These are phyloP conservation scores for Kluyveromyces marxianus DNA, from an alignment of 1,139 yeast genomes.

Conservation along the genomic window DNA sequence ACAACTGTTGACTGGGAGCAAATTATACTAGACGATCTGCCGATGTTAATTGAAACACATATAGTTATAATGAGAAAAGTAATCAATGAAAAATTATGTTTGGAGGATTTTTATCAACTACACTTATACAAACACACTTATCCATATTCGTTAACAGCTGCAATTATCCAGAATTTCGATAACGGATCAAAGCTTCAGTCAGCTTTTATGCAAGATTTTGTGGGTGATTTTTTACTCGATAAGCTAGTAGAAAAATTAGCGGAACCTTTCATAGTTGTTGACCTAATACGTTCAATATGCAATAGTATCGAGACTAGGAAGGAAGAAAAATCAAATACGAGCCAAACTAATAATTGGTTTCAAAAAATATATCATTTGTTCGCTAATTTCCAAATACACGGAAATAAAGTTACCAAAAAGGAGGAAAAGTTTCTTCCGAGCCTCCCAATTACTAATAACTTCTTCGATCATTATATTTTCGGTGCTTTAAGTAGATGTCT, in stretches of 20 bases:
- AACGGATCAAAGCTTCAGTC: constrained; percentile 7
- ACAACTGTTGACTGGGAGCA: constrained; percentile 11
- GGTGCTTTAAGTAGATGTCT: not conserved
- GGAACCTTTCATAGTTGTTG: constrained; percentile 23
- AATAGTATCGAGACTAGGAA: constrained; percentile 2
- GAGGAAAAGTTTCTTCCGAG: too few species aligned
- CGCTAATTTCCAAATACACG: not conserved
- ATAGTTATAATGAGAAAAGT: constrained; percentile 11
- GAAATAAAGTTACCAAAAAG: not conserved
- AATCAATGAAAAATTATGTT: constrained; percentile 6
- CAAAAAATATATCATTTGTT: not conserved
- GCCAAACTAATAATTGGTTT: not conserved
- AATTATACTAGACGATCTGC: constrained; percentile 22
- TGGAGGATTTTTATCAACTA: constrained; percentile 11
- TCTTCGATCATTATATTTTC: not conserved
- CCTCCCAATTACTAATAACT: not conserved
- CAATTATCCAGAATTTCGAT: constrained; percentile 8
- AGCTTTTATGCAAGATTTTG: constrained; percentile 12
- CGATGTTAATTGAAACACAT: constrained; percentile 19
- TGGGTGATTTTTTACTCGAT: constrained; percentile 20
- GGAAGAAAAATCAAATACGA: not conserved
- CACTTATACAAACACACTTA: constrained; percentile 12
- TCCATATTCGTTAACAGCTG: constrained; percentile 14
- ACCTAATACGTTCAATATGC: constrained; percentile 14
- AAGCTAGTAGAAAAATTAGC: constrained; percentile 17